Conservation (phyloP, 805 yeast genomes). For the Gaillardinia entomophila region DNA sequence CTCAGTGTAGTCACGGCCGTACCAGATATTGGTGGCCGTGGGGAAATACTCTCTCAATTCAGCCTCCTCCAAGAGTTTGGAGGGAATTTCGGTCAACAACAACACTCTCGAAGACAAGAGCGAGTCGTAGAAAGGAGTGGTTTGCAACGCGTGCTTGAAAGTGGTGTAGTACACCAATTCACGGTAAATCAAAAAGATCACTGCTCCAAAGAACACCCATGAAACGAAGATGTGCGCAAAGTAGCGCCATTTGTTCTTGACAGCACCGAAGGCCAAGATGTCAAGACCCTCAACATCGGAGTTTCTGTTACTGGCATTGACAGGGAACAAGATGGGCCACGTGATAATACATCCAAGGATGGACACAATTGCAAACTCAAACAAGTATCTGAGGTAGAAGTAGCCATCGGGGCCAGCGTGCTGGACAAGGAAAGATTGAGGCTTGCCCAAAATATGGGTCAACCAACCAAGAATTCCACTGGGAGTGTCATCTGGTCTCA, state of each 20-base stretch:
- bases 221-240: conserved; percentile 74
- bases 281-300: conserved; percentile 55
- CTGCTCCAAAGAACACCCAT: conserved; percentile 67
- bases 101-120: conserved; percentile 66
- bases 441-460: conserved; percentile 42
- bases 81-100: conserved; percentile 63
- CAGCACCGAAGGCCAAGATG: conserved; percentile 57
- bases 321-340: conserved; percentile 69
- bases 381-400: conserved; percentile 61
- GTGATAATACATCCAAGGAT: conserved; percentile 47
- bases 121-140: conserved; percentile 69
- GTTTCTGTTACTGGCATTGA: conserved; percentile 67
- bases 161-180: conserved; percentile 68
- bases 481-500: conserved; percentile 39
- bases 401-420: conserved; percentile 74
- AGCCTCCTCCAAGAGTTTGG: conserved; percentile 40
- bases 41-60: conserved; percentile 59
- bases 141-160: conserved; percentile 67
- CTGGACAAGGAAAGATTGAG: conserved; percentile 60
- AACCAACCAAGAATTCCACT: conserved; percentile 52
- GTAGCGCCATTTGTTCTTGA: conserved; percentile 54
- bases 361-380: conserved; percentile 48
- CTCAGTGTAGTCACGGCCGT: conserved; percentile 57
- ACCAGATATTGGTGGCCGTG: conserved; percentile 51
- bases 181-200: conserved; percentile 62